phyloP scores from a whole-genome alignment of 169 alveolate species.

The Fabrea salina region DNA sequence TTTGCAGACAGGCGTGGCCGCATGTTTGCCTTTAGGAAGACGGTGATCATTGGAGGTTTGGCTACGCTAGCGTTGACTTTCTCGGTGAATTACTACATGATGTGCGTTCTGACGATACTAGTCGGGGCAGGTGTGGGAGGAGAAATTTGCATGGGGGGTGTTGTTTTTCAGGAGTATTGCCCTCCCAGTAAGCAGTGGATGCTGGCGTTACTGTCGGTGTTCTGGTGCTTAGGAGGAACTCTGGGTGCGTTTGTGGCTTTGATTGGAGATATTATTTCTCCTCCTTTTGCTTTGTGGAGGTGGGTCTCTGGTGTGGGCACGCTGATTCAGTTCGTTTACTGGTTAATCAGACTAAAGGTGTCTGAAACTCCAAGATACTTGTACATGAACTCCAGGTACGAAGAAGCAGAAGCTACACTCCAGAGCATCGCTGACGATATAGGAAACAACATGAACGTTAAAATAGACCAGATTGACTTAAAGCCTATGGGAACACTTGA shows the following conservation, averaged over 20 bases:
- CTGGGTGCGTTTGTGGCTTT: neutral
- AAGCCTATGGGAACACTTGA: neutral
- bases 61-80: neutral
- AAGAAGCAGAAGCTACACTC: neutral
- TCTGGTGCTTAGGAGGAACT: conserved; percentile 22
- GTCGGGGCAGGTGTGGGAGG: conserved; percentile 9
- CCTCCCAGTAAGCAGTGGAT: neutral
- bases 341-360: neutral
- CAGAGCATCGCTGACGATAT: neutral
- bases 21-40: neutral
- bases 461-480: neutral
- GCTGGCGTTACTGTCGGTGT: neutral
- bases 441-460: neutral
- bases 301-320: neutral
- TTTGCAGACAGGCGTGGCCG: conserved; percentile 14
- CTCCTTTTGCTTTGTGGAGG: neutral
- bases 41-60: neutral
- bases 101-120: neutral
- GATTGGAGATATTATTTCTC: neutral
- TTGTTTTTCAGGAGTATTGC: neutral
- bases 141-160: conserved; percentile 8
- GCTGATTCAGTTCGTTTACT: neutral
- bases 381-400: no score
- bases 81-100: neutral
- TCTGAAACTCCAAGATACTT: neutral